Percentiles rank a stretch among this genome's conserved stretches.
These are phyloP conservation scores for Eremochloa ophiuroides DNA, from an alignment of 176 grass and related monocot genomes.

Conservation along the genomic window DNA sequence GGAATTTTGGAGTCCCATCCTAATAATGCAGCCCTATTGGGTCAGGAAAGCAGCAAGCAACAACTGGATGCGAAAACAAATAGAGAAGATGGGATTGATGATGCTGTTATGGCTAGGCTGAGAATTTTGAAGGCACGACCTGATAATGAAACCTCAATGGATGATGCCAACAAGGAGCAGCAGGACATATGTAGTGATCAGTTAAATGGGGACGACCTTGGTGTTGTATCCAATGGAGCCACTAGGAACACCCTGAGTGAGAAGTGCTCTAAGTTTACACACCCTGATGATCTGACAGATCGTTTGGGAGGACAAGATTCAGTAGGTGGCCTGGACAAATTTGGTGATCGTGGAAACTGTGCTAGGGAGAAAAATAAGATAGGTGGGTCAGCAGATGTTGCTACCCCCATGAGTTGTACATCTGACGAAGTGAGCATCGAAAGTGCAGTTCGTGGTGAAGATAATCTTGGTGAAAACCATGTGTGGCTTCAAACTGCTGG, in stretches of 20 bases:
- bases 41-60: constrained; percentile 18
- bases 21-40: constrained; percentile 1
- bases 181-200: not conserved
- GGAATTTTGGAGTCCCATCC: constrained; percentile 31
- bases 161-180: not conserved
- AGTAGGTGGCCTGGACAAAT: not conserved
- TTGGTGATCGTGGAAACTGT: not conserved
- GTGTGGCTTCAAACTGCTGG: not conserved
- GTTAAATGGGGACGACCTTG: constrained; percentile 19
- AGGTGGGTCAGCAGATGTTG: not conserved
- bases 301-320: not conserved
- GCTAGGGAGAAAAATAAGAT: not conserved
- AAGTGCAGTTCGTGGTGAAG: not conserved
- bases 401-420: not conserved
- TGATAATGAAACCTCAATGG: constrained; percentile 17
- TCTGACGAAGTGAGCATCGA: constrained; percentile 5
- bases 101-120: constrained; percentile 30
- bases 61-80: not conserved
- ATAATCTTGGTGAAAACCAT: not conserved
- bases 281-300: not conserved
- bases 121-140: constrained; percentile 33
- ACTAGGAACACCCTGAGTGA: not conserved
- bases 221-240: constrained; percentile 9
- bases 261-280: constrained; percentile 1
- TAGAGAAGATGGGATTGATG: constrained; percentile 14